Conservation (phyloP, 2,329 filamentous ascomycete species). For the Niveomyces coronatus region DNA sequence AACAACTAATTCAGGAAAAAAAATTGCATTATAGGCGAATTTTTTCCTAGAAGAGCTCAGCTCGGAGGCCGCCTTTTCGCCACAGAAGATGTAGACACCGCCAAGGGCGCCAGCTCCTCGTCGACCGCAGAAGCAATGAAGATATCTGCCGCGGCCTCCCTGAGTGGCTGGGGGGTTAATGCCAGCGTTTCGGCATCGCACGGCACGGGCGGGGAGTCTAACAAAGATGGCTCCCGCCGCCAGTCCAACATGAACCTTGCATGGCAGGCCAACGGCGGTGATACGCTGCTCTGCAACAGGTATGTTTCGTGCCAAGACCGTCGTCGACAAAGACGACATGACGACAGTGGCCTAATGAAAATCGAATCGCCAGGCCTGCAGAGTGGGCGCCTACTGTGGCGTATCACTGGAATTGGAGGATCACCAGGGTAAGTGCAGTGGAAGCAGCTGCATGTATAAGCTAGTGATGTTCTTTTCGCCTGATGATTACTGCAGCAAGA, state of each 20-base stretch:
- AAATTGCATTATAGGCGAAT: conserved; percentile 2
- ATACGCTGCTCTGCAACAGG: conserved; percentile 7
- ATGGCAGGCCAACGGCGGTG: conserved; percentile 9
- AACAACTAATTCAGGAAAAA: conserved; percentile 1
- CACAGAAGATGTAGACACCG: conserved; percentile 1
- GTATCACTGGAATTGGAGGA: conserved; percentile 10
- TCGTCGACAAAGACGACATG: not conserved
- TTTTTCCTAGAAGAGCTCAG: conserved; percentile 7
- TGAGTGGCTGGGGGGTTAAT: not conserved
- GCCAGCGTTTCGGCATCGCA: not conserved
- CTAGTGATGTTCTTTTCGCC: too few relatives aligned
- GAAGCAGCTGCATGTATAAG: too few relatives aligned
- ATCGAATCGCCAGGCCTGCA: not conserved
- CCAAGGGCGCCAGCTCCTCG: not conserved
- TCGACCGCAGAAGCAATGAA: conserved; percentile 2
- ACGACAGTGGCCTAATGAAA: not conserved
- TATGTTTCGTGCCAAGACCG: not conserved
- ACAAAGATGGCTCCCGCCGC: not conserved
- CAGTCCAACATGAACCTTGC: not conserved
- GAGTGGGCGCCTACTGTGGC: conserved; percentile 6
- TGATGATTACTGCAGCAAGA: too few relatives aligned
- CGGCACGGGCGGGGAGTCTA: not conserved
- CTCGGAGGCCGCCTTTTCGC: conserved; percentile 9
- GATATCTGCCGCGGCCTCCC: not conserved
- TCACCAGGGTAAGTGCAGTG: conserved; percentile 7